Evolutionary conservation across 2,329 filamentous ascomycete genomes (phyloP).

Genomic region (Phialophora expanda): DNA sequence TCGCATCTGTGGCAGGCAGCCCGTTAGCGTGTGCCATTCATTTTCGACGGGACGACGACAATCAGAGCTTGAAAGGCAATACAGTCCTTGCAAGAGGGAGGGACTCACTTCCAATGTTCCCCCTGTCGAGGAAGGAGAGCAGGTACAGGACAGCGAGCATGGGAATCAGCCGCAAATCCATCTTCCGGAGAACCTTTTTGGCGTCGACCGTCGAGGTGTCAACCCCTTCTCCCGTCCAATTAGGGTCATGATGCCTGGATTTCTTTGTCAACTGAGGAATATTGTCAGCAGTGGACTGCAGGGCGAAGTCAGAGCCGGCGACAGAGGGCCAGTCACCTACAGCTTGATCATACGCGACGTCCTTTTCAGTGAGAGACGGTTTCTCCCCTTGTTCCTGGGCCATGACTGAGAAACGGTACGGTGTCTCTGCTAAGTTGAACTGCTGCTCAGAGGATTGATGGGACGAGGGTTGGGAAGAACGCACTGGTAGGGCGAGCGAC

Average conservation of each 20-base stretch:
- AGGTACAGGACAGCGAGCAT: conserved; percentile 61
- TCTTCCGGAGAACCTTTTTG: conserved; percentile 40
- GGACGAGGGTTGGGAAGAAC: neutral
- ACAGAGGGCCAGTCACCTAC: neutral
- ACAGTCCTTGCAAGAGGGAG: neutral
- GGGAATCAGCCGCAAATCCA: conserved; percentile 49
- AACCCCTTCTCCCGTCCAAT: conserved; percentile 30
- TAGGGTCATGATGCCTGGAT: conserved; percentile 31
- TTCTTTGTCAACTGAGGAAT: neutral
- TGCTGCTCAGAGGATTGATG: neutral
- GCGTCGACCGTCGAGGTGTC: conserved; percentile 29
- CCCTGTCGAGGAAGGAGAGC: conserved; percentile 66
- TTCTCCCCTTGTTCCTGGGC: conserved; percentile 7
- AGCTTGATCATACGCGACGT: conserved; percentile 11
- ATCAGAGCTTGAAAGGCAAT: neutral
- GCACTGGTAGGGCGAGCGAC: neutral
- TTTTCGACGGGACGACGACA: neutral
- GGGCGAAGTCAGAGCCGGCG: neutral
- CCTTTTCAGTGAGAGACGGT: conserved; percentile 10
- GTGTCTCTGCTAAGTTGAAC: neutral
- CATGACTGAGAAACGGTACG: conserved; percentile 4
- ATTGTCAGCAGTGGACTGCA: neutral
- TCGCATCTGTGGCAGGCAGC: conserved; percentile 58
- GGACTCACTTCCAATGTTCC: conserved; percentile 69
- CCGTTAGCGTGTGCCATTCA: neutral